These are phyloP conservation scores for Hypoxylon rickii DNA, from an alignment of 495 filamentous ascomycete species.

Conservation along the genomic window DNA sequence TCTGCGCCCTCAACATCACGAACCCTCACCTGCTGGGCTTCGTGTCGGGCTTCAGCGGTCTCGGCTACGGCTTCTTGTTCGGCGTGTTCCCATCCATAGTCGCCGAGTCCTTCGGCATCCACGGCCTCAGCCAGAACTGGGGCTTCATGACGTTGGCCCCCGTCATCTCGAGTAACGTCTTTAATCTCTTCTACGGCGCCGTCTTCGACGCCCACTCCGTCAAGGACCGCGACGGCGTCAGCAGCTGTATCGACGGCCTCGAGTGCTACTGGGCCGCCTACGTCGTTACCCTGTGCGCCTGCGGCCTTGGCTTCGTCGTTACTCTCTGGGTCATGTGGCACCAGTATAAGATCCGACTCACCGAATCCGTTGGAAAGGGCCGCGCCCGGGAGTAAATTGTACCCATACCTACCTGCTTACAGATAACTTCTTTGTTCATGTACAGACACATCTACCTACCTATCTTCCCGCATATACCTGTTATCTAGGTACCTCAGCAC, in stretches of 20 bases:
- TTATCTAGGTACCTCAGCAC: background rate
- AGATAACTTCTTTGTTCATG: too few species aligned
- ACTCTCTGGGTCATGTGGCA: constrained; percentile 78
- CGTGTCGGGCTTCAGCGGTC: constrained; percentile 81
- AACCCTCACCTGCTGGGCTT: constrained; percentile 79
- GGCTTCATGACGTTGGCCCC: constrained; percentile 90
- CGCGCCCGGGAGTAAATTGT: constrained; percentile 20
- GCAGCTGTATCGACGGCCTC: constrained; percentile 78
- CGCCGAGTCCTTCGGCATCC: constrained; percentile 87
- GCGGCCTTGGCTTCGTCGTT: constrained; percentile 67
- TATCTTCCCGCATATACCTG: too few species aligned
- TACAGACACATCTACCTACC: background rate
- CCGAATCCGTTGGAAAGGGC: constrained; percentile 42
- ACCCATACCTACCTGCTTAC: background rate
- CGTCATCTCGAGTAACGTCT: constrained; percentile 83
- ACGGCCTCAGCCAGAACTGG: constrained; percentile 91
- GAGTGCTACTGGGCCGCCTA: constrained; percentile 84
- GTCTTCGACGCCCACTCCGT: constrained; percentile 82
- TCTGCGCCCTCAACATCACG: constrained; percentile 75
- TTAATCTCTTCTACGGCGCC: constrained; percentile 84
- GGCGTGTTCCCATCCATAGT: constrained; percentile 93
- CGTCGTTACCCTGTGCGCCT: constrained; percentile 77
- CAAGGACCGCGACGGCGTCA: constrained; percentile 66
- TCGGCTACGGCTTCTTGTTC: constrained; percentile 93
- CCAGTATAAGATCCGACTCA: constrained; percentile 48